Conservation (phyloP, 2,329 filamentous ascomycete genomes). For the Apiospora phragmitis region DNA sequence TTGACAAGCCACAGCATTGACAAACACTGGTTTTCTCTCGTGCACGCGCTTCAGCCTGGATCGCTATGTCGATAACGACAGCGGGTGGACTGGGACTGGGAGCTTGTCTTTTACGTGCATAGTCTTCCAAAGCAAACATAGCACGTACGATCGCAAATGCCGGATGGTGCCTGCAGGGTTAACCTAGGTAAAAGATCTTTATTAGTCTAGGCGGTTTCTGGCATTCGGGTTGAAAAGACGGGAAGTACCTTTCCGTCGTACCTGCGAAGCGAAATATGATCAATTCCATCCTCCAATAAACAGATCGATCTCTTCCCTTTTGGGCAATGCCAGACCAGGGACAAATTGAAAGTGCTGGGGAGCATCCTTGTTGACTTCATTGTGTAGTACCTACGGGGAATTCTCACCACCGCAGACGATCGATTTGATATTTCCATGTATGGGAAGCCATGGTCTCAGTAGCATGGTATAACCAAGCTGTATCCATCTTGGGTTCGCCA, state of each 20-base stretch:
- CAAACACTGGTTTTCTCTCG: background rate
- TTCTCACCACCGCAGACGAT: too few relatives aligned
- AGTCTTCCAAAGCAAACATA: background rate
- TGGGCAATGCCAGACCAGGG: background rate
- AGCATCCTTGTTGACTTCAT: background rate
- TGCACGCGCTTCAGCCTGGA: background rate
- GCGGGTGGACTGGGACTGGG: background rate
- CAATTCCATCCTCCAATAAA: constrained; percentile 1
- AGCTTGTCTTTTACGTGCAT: too few relatives aligned
- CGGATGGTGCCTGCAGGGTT: background rate
- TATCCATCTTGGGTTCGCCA: background rate
- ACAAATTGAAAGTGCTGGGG: background rate
- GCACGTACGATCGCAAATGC: background rate
- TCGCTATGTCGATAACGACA: background rate
- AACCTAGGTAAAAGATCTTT: background rate
- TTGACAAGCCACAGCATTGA: background rate
- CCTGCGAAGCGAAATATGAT: background rate
- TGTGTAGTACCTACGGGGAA: too few relatives aligned
- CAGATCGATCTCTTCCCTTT: background rate
- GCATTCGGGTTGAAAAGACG: background rate
- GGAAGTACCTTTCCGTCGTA: background rate
- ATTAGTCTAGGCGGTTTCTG: background rate
- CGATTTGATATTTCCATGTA: too few relatives aligned
- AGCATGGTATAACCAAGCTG: background rate
- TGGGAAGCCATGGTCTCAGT: too few relatives aligned